Evolutionary conservation across 202 grass and related monocot species (phyloP).

Genomic region (Eragrostis tef): DNA sequence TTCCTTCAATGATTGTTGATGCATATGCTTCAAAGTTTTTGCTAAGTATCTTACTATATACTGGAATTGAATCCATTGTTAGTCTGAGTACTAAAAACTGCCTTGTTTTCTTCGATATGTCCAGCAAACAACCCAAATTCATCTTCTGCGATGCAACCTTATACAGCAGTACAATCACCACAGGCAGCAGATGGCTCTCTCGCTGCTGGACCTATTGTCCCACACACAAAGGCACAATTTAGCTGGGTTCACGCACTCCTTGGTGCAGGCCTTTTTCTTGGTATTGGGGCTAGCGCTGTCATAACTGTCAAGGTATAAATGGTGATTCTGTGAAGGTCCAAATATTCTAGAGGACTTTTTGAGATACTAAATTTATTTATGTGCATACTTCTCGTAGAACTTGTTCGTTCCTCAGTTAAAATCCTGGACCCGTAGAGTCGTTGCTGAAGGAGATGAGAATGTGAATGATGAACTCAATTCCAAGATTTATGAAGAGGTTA

Average conservation of each 20-base stretch:
- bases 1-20: constrained; percentile 11
- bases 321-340: not conserved
- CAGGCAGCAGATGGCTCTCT: constrained; percentile 42
- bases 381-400: constrained; percentile 57
- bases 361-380: constrained; percentile 20
- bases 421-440: constrained; percentile 67
- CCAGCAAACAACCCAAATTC: constrained; percentile 57
- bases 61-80: not conserved
- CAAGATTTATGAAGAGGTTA: constrained; percentile 73
- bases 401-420: constrained; percentile 65
- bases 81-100: constrained; percentile 23
- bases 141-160: constrained; percentile 42
- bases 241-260: constrained; percentile 65
- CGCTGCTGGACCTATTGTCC: constrained; percentile 29
- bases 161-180: constrained; percentile 40
- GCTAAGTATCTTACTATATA: not conserved
- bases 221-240: constrained; percentile 45
- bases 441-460: constrained; percentile 74
- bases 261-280: constrained; percentile 68
- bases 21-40: constrained; percentile 16
- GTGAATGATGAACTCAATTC: constrained; percentile 46
- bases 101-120: constrained; percentile 42
- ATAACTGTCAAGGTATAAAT: constrained; percentile 74
- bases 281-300: constrained; percentile 59
- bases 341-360: constrained; percentile 16